Evolutionary conservation across 257 asterid species (phyloP).

Genomic region (Nicotiana noctiflora): DNA sequence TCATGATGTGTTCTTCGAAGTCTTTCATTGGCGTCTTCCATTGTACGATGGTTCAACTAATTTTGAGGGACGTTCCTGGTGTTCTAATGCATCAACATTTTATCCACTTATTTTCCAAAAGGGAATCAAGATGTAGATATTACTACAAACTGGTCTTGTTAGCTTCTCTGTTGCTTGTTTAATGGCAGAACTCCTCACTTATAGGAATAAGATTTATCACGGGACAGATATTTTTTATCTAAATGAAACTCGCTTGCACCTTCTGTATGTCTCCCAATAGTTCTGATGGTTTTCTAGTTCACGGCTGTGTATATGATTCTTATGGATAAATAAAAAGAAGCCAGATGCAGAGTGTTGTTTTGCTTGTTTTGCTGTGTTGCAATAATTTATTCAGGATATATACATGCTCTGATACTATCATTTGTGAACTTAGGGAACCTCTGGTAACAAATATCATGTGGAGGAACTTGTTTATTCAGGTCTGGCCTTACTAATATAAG

Average conservation of each 20-base stretch:
- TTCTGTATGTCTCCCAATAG: neutral
- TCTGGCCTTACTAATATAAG: slow-evolving; percentile 12
- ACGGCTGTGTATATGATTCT: neutral
- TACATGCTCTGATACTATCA: slow-evolving; percentile 9
- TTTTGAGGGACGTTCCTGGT: neutral
- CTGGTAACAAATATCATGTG: slow-evolving; percentile 94
- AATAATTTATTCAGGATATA: neutral
- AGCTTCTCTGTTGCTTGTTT: neutral
- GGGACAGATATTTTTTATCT: neutral
- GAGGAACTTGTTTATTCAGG: slow-evolving; percentile 92
- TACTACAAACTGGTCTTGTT: neutral
- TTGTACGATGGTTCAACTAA: neutral
- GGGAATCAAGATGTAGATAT: neutral
- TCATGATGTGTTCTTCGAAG: neutral
- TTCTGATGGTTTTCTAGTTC: slow-evolving; percentile 1
- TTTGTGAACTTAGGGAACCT: slow-evolving; percentile 59
- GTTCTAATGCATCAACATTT: neutral
- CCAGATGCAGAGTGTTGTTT: neutral
- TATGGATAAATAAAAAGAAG: neutral
- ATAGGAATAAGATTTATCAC: neutral
- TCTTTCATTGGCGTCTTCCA: neutral
- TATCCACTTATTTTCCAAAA: neutral
- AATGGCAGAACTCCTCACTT: slow-evolving; percentile 2
- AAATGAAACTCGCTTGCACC: neutral
- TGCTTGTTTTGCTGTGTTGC: neutral